Evolutionary conservation across 345 rosid genomes (phyloP).

Genomic region (Pseudoturritis turrita): DNA sequence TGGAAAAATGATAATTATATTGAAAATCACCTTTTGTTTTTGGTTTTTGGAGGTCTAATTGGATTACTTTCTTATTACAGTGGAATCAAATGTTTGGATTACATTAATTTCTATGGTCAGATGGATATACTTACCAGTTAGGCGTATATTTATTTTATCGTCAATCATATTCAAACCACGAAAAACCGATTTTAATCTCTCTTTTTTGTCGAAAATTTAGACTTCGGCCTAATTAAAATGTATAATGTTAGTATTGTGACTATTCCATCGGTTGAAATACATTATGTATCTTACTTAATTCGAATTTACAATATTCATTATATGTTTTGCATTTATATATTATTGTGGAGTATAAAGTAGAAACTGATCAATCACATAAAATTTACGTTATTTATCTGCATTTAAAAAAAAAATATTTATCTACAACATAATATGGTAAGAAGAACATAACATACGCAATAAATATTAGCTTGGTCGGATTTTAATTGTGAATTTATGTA

Average conservation of each 20-base stretch:
- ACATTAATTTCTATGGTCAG: not conserved
- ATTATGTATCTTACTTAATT: not conserved
- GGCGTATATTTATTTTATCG: not conserved
- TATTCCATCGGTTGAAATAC: not conserved
- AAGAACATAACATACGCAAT: not conserved
- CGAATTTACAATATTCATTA: not conserved
- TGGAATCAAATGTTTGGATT: not conserved
- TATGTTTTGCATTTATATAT: not conserved
- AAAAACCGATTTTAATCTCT: not conserved
- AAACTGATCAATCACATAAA: not conserved
- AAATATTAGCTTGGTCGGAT: not conserved
- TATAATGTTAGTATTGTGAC: not conserved
- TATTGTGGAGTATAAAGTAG: not conserved
- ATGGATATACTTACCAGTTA: not conserved
- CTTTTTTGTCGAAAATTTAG: too few relatives aligned
- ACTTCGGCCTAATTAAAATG: not conserved
- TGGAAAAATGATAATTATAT: not conserved
- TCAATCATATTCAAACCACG: not conserved
- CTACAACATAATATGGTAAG: not conserved
- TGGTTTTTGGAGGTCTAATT: not conserved
- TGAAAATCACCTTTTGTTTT: not conserved
- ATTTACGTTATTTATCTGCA: not conserved
- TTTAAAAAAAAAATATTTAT: not conserved
- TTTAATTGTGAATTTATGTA: not conserved
- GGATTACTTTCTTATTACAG: not conserved